A percentile compares a stretch with the other conserved stretches of the same genome.
Conservation (phyloP, 2,329 filamentous ascomycete species). For the Neospermospora avenae region DNA sequence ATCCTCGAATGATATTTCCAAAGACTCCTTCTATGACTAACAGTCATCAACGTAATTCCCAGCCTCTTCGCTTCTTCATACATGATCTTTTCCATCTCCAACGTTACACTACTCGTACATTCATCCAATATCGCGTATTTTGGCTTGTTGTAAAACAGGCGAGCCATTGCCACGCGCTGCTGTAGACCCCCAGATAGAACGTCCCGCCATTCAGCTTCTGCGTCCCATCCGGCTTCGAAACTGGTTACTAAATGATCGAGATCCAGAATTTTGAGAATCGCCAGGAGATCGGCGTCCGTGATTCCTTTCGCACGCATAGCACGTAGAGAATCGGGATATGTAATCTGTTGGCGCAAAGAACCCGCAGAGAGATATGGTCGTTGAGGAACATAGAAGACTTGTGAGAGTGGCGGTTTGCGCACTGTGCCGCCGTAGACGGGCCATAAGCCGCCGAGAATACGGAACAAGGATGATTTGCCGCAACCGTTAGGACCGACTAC, state of each 20-base stretch:
- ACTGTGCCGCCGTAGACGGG: conserved; percentile 95
- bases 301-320: conserved; percentile 84
- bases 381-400: conserved; percentile 98
- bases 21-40: conserved; percentile 83
- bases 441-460: conserved; percentile 94
- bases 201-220: conserved; percentile 94
- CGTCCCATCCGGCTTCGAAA: conserved; percentile 79
- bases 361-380: conserved; percentile 90
- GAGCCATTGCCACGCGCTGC: conserved; percentile 94
- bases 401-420: conserved; percentile 82
- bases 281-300: conserved; percentile 75
- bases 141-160: conserved; percentile 89
- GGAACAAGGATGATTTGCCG: conserved; percentile 93
- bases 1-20: conserved; percentile 98
- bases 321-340: conserved; percentile 85
- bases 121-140: conserved; percentile 96
- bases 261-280: conserved; percentile 74
- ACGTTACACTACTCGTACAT: conserved; percentile 91
- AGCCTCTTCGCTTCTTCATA: conserved; percentile 92
- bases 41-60: conserved; percentile 95
- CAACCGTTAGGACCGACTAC: conserved; percentile 95
- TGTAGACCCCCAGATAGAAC: conserved; percentile 89
- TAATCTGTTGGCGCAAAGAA: conserved; percentile 92
- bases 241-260: conserved; percentile 79
- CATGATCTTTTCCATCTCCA: conserved; percentile 93